Evolutionary conservation across 805 yeast species (phyloP), one percentile per base, ranked within the genome.

Genomic region (Teunomyces cretensis): DNA sequence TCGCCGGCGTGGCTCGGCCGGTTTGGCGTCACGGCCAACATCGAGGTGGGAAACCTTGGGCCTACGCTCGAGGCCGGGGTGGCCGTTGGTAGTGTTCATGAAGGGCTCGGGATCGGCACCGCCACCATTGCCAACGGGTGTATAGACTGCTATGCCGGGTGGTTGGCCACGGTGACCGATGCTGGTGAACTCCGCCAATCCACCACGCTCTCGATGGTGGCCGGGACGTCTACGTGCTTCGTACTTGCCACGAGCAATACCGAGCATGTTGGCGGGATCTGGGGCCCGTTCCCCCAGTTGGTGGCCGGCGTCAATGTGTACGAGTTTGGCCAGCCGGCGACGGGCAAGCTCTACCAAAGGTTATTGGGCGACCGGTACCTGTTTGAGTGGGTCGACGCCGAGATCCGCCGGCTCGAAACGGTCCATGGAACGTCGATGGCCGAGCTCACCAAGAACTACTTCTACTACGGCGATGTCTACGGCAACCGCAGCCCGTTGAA

Each of bases 161-260:
- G 80, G 77, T 55, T 78, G 11, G 64, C 77, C 0, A 62, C 73
- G 1, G 51, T 2, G 38, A 38, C 6, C 12, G 22, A 19, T 6
- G 6, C 22, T 3, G 22, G 6, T 3, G 6, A 19, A 6, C 22
- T 19, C 22, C 22, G n/a, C 6, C 6, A 19, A 4, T 15, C 39
- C 1, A 13, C 22, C 6, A 31, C 31, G 11, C 50, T 80, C 17
- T 65, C 78, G 1, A 69, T 80, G 75, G 76, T 79, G 5, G 87
- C 84, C 1, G 86, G 86, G 0, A 81, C 86, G 0, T 79, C 84
- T 6, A 80, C 85, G 0, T 81, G 87, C 49, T 80, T 68, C 48
- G 49, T 79, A 11, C 52, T 65, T 9, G 48, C 55, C 15, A 50
- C 46, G 0, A 24, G 46, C 0, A 38, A 32, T 1, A 30, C 12